Base-by-base conservation (phyloP, 2,329 filamentous ascomycete species). In the Arthrobotrys megalospora region DNA sequence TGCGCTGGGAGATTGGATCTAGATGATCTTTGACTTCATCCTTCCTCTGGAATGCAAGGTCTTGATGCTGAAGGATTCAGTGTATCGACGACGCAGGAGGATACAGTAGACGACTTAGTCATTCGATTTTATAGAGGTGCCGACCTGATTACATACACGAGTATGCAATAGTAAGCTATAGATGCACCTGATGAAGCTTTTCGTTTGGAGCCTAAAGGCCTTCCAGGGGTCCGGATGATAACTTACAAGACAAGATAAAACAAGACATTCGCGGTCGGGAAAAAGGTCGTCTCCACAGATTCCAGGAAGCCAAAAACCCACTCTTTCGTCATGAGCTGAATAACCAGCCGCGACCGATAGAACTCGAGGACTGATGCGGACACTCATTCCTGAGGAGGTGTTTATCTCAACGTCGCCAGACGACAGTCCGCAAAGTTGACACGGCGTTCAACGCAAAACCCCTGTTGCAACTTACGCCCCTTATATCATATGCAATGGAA, bases 251-350 rank as follows among this genome's bases (percentile, higher is more conserved):
- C 50, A 58, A 58, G 32, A 38, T 28, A 28, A 28, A 28, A 28
- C 52, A 58, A 36, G 36, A 41, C 36, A 60, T 43, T 60, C 8
- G 21, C 55, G 55, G 34, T 43, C 34, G 36, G 21, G 41, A 60
- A 60, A 60, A 41, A 32, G 53, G 55, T 60, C 55, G 34, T 60
- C 55, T 60, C 55, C 55, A 60, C 55, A 60, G 55, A 60, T 60
- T 43, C 36, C 52, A 38, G 34, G 16, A 58, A 58, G 52, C 34
- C 55, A 43, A 1, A 41, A 60, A 41, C 55, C 55, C 55, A 43
- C 55, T 11, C 12, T 60, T 60, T 28, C 36, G 55, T 60, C 55
- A 60, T 60, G 43, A 19, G 34, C n/a, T 8, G 19, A 43, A 43
- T 28, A 12, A 41, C 4, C 55, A 41, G 11, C 52, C 32, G 34